Conservation (phyloP, 2,329 filamentous ascomycete genomes). For the Fusarium phyllophilum region DNA sequence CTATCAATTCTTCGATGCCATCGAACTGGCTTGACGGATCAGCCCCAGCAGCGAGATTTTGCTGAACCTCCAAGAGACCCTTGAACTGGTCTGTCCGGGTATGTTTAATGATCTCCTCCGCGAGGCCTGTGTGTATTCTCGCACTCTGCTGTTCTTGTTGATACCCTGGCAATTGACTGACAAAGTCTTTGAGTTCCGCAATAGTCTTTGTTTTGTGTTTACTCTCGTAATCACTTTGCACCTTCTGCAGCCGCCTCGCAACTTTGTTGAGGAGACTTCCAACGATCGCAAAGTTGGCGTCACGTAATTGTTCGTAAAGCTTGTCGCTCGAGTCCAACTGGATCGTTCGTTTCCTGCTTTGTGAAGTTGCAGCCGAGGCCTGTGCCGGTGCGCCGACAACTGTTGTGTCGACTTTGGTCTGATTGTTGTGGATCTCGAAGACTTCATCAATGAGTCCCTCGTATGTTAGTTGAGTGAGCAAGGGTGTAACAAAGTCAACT, state of each 20-base stretch:
- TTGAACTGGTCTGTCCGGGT: constrained; percentile 91
- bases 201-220: constrained; percentile 89
- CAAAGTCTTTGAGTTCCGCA: constrained; percentile 91
- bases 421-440: constrained; percentile 91
- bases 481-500: constrained; percentile 89
- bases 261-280: constrained; percentile 90
- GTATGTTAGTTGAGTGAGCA: constrained; percentile 96
- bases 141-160: constrained; percentile 93
- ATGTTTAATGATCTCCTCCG: constrained; percentile 94
- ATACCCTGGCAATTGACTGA: constrained; percentile 90
- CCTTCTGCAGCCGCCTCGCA: constrained; percentile 82
- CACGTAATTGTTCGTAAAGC: constrained; percentile 85
- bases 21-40: constrained; percentile 92
- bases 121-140: constrained; percentile 90
- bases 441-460: constrained; percentile 95
- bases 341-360: constrained; percentile 84
- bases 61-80: constrained; percentile 89
- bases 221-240: constrained; percentile 90
- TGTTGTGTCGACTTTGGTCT: constrained; percentile 90
- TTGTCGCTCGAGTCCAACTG: constrained; percentile 89
- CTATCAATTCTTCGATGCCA: constrained; percentile 92
- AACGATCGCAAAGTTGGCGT: constrained; percentile 95
- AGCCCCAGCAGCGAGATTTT: constrained; percentile 90
- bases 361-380: constrained; percentile 63
- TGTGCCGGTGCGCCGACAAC: constrained; percentile 81